These are phyloP conservation scores for Spiromastix sp. DNA, from an alignment of 2,329 filamentous ascomycete species.

Conservation along the genomic window DNA sequence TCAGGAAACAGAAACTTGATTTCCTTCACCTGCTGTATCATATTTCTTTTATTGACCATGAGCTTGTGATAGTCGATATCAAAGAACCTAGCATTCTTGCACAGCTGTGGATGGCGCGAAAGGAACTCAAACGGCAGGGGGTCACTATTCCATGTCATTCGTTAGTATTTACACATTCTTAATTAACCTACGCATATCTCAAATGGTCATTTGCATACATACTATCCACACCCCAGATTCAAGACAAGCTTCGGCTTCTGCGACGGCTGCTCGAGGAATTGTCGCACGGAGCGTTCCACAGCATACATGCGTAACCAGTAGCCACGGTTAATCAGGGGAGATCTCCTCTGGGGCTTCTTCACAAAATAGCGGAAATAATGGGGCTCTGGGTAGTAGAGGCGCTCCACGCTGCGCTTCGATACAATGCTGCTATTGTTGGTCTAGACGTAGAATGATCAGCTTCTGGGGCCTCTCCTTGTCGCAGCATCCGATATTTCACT, in stretches of 20 bases:
- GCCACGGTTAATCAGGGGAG: slow-evolving; percentile 82
- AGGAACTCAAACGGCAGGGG: slow-evolving; percentile 78
- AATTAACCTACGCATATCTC: not conserved
- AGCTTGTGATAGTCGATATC: slow-evolving; percentile 80
- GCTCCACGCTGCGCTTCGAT: slow-evolving; percentile 87
- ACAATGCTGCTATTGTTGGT: slow-evolving; percentile 90
- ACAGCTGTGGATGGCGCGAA: slow-evolving; percentile 51
- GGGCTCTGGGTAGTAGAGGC: slow-evolving; percentile 69
- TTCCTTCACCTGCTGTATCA: slow-evolving; percentile 28
- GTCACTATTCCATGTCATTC: slow-evolving; percentile 62
- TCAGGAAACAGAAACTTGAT: slow-evolving; percentile 45
- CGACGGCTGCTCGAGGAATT: slow-evolving; percentile 55
- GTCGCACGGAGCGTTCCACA: slow-evolving; percentile 61
- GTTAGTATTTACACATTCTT: not conserved
- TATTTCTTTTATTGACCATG: slow-evolving; percentile 5
- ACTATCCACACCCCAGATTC: slow-evolving; percentile 87
- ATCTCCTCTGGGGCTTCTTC: slow-evolving; percentile 66
- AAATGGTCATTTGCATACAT: no score
- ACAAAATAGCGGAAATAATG: slow-evolving; percentile 87
- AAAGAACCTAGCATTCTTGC: slow-evolving; percentile 55
- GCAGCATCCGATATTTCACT: no score
- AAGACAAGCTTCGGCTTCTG: slow-evolving; percentile 60
- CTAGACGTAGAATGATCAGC: slow-evolving; percentile 31
- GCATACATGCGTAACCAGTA: slow-evolving; percentile 81
- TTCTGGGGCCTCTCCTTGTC: no score